phyloP scores from a whole-genome alignment of 208 protist species.

The Leishmania martiniquensis region DNA sequence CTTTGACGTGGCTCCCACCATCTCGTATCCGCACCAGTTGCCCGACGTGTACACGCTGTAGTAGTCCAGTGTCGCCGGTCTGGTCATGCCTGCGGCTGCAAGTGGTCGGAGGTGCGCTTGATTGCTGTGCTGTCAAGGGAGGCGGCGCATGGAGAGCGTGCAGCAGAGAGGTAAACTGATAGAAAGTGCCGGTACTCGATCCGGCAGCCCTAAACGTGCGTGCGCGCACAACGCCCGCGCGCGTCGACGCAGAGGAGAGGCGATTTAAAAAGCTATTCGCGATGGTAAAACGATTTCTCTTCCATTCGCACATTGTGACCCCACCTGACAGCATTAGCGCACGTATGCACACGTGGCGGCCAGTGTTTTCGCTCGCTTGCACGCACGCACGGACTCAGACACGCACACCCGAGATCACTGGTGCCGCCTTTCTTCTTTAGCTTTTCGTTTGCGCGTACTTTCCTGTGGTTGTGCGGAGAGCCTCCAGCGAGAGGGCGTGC shows the following conservation, averaged over 20 bases:
- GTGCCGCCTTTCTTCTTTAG: neutral
- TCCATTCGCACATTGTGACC: no score
- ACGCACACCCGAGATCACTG: neutral
- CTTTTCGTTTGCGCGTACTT: neutral
- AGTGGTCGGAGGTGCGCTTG: no score
- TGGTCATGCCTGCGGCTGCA: neutral
- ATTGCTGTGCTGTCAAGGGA: neutral
- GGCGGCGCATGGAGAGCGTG: neutral
- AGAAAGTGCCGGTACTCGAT: neutral
- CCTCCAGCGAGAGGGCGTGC: no score
- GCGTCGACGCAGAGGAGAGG: neutral
- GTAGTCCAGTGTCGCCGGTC: neutral
- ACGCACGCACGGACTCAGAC: neutral
- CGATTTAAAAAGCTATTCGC: neutral
- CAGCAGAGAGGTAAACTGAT: neutral
- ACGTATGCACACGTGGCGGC: no score
- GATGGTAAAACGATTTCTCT: no score
- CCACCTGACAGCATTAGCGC: no score
- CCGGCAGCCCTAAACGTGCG: neutral
- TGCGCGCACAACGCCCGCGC: neutral
- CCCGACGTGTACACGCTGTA: constrained; percentile 76
- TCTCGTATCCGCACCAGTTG: constrained; percentile 94
- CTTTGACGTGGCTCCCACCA: constrained; percentile 83
- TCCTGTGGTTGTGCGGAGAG: neutral
- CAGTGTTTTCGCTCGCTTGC: neutral